Percentiles rank a stretch among this genome's conserved stretches.
Evolutionary conservation across 1,284 basidiomycete species (phyloP).

Genomic region (Hemileia vastatrix): DNA sequence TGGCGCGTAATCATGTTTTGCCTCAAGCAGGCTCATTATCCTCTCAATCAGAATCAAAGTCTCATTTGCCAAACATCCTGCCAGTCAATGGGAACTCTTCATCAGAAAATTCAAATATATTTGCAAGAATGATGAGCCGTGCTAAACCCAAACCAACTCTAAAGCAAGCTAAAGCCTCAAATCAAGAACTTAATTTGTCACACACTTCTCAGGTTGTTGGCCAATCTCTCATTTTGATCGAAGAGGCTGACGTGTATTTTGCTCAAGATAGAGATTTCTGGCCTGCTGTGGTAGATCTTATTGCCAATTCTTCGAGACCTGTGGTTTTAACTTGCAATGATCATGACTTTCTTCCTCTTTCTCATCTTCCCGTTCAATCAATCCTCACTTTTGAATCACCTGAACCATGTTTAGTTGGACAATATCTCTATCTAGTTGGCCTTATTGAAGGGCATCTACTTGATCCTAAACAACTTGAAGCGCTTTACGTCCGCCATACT

Average conservation of each 20-base stretch:
- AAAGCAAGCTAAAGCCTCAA: neutral
- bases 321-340: constrained; percentile 88
- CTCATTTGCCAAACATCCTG: neutral
- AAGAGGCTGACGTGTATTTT: constrained; percentile 90
- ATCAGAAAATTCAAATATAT: neutral
- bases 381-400: constrained; percentile 1
- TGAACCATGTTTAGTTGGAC: neutral
- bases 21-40: constrained; percentile 15
- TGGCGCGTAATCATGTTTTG: constrained; percentile 82
- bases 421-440: constrained; percentile 5
- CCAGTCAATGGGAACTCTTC: neutral
- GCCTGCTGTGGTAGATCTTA: constrained; percentile 68
- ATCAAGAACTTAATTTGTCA: neutral
- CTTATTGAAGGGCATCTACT: constrained; percentile 4
- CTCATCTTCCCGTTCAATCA: constrained; percentile 2
- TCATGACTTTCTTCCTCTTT: constrained; percentile 38
- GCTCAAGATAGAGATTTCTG: constrained; percentile 86
- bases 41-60: constrained; percentile 12
- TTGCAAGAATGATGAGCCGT: constrained; percentile 13
- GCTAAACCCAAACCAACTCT: neutral
- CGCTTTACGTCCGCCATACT: neutral
- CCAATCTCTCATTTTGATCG: constrained; percentile 86
- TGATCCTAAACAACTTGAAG: neutral
- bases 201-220: constrained; percentile 44
- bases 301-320: constrained; percentile 69